Evolutionary conservation across 768 basidiomycete genomes (phyloP), one percentile per base, ranked within the genome.

Genomic region (Strobilomyces confusus): DNA sequence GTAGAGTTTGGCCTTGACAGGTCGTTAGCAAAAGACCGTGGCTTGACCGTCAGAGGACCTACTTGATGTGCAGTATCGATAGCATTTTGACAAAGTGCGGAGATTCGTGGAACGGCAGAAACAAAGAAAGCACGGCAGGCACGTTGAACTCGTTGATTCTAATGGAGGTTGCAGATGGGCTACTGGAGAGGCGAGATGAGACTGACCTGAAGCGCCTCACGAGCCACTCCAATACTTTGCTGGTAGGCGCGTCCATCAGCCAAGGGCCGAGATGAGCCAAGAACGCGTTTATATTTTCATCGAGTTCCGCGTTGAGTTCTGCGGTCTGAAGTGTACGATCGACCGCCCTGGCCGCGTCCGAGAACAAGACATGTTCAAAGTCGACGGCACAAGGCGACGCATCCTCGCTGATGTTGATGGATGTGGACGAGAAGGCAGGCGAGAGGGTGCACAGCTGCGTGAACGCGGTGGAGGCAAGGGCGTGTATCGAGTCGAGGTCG

Each of bases 81-180:
- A 97, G 76, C 79, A 98, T 91, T 61, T 97, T 95, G 9, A 87
- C 80, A 69, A 98, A 98, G 67, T 98, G 93, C 0, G 90, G 85
- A 5, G 95, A 89, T 60, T 95, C 92, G 63, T 98, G 93, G 66
- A 95, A 98, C 0, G 97, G 97, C 29, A 98, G 73, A 71, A 98
- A 98, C 22, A 93, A 75, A 9, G 84, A 72, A 7, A 98, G 77
- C 25, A 94, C 65, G 22, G 80, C 78, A 49, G 87, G 80, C 49
- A 95, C 78, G 63, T 98, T 97, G 74, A 98, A 93, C 67, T 98
- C 94, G 64, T 98, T 80, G 25, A 98, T 83, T 67, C 95, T 98
- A 17, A 49, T 12, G 36, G 23, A 37, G 3, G 25, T 58, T 45
- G 37, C 7, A 43, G 29, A 41, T 46, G 13, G 42, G 53, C 42